phyloP scores from a whole-genome alignment of 2,329 filamentous ascomycete species.

The Arthrobotrys musiformis region DNA sequence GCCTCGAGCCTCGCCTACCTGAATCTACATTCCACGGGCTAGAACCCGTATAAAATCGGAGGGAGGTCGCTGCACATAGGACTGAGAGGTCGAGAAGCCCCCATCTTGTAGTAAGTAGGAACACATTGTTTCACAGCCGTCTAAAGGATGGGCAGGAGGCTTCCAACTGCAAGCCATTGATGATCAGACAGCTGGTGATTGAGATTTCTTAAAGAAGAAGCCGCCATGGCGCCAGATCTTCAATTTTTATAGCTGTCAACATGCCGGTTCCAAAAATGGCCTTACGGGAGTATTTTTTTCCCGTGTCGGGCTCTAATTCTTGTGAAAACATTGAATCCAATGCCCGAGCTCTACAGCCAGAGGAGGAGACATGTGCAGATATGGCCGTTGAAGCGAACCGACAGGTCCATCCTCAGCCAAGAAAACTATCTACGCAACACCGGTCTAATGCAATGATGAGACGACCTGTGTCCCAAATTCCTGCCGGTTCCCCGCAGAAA shows the following conservation, averaged over 20 bases:
- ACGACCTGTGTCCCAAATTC: background rate
- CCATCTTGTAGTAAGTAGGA: constrained; percentile 15
- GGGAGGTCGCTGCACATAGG: background rate
- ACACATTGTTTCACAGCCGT: constrained; percentile 28
- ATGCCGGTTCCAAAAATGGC: constrained; percentile 5
- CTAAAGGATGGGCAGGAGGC: constrained; percentile 21
- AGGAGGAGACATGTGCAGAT: too few species aligned
- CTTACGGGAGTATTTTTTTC: background rate
- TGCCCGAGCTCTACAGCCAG: too few species aligned
- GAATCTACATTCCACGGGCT: background rate
- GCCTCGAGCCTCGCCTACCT: constrained; percentile 8
- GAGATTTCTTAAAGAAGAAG: constrained; percentile 9
- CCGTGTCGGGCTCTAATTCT: too few species aligned
- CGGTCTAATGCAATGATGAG: background rate
- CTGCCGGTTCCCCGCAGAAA: background rate
- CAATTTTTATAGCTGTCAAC: background rate
- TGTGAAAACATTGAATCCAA: constrained; percentile 4
- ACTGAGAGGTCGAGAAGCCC: constrained; percentile 5
- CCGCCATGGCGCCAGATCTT: too few species aligned
- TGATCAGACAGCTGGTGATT: constrained; percentile 42
- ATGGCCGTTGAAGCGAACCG: constrained; percentile 16
- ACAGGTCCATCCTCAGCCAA: background rate
- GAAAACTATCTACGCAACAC: constrained; percentile 9
- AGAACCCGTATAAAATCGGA: background rate
- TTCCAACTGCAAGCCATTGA: background rate